phyloP scores from a whole-genome alignment of 2,329 filamentous ascomycete species.

The Penicillium vulpinum region DNA sequence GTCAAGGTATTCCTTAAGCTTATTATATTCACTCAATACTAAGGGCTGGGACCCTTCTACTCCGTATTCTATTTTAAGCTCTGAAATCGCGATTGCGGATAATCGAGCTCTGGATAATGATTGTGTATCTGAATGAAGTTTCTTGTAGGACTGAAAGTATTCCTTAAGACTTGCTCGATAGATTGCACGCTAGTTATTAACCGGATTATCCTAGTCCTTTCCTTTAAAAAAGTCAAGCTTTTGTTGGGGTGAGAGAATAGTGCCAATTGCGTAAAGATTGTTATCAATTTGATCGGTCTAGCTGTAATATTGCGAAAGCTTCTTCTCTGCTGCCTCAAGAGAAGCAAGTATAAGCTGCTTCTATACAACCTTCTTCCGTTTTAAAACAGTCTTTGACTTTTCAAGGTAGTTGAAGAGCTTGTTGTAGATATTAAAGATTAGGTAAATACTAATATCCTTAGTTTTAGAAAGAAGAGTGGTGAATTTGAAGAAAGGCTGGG shows the following conservation, averaged over 20 bases:
- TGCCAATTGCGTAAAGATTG: slow-evolving; percentile 1
- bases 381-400: slow-evolving; percentile 1
- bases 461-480: background rate
- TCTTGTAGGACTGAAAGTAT: background rate
- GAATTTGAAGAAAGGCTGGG: background rate
- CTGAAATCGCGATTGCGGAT: background rate
- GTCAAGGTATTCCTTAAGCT: background rate
- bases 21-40: background rate
- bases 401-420: slow-evolving; percentile 16
- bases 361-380: slow-evolving; percentile 11
- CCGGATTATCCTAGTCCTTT: slow-evolving; percentile 6
- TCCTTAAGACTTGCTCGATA: background rate
- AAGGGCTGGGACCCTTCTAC: background rate
- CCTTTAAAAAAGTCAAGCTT: slow-evolving; percentile 14
- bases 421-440: slow-evolving; percentile 11
- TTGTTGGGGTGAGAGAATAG: slow-evolving; percentile 8
- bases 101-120: background rate
- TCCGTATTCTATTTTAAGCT: background rate
- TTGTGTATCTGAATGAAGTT: background rate
- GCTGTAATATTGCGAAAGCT: slow-evolving; percentile 11
- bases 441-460: background rate
- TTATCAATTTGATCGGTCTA: slow-evolving; percentile 2
- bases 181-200: background rate
- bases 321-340: slow-evolving; percentile 8
- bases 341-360: slow-evolving; percentile 12